phyloP scores from a whole-genome alignment of 148 eudicot genomes.

The Fagopyrum homotropicum region DNA sequence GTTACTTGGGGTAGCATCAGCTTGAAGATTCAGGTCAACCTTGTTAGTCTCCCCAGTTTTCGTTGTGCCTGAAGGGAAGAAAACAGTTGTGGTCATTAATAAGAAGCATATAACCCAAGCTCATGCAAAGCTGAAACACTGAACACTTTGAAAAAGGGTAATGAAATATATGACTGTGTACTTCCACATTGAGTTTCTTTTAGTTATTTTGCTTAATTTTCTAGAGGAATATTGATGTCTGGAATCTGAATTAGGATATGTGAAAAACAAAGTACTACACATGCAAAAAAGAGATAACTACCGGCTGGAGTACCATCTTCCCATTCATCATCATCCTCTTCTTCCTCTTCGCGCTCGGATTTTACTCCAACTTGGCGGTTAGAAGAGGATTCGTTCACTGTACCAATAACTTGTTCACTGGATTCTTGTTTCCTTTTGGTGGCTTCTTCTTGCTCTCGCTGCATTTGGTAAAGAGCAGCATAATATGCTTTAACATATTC shows the following conservation, averaged over 20 bases:
- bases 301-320: conserved; percentile 9
- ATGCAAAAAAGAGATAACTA: conserved; percentile 1
- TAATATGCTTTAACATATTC: conserved; percentile 89
- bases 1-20: conserved; percentile 50
- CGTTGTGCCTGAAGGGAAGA: conserved; percentile 25
- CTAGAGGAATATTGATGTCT: not conserved
- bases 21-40: conserved; percentile 83
- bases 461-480: conserved; percentile 64
- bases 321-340: conserved; percentile 13
- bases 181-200: not conserved
- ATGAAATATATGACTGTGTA: too few relatives aligned
- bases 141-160: not conserved
- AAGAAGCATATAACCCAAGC: not conserved
- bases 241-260: not conserved
- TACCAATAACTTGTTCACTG: conserved; percentile 20
- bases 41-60: conserved; percentile 36
- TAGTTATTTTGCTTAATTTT: not conserved
- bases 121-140: not conserved
- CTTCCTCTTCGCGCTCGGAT: conserved; percentile 12
- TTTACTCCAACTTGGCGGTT: conserved; percentile 36
- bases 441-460: conserved; percentile 58
- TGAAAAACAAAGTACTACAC: not conserved
- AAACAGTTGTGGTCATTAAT: not conserved
- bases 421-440: conserved; percentile 39
- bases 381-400: conserved; percentile 23